Evolutionary conservation across 768 basidiomycete species (phyloP).

Genomic region (Suillus clintonianus): DNA sequence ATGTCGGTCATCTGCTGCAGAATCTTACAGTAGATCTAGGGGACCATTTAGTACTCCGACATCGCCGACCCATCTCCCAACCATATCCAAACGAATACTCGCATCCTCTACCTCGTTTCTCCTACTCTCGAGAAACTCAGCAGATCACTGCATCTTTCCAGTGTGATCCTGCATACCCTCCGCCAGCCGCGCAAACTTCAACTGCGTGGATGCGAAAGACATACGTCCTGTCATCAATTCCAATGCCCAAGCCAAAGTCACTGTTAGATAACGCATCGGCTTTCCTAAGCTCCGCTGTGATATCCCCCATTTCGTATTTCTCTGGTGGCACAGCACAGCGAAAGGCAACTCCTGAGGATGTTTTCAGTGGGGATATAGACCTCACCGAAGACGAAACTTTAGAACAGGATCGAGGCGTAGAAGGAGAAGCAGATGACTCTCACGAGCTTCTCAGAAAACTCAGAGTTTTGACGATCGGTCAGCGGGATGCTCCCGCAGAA

Average conservation of each 20-base stretch:
- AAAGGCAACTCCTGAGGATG: constrained; percentile 63
- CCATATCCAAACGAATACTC: constrained; percentile 81
- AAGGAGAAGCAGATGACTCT: constrained; percentile 78
- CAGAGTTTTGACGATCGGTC: constrained; percentile 51
- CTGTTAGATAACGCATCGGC: constrained; percentile 72
- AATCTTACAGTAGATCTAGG: constrained; percentile 39
- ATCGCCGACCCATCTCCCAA: constrained; percentile 70
- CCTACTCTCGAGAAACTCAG: constrained; percentile 52
- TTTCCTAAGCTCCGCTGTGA: constrained; percentile 63
- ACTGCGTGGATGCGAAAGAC: constrained; percentile 57
- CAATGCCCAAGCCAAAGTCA: constrained; percentile 65
- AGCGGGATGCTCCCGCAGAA: constrained; percentile 36
- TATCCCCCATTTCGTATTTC: constrained; percentile 57
- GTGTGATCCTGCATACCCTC: constrained; percentile 65
- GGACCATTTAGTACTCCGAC: constrained; percentile 69
- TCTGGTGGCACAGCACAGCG: constrained; percentile 35
- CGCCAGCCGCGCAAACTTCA: constrained; percentile 32
- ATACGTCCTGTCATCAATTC: constrained; percentile 67
- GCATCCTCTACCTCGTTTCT: constrained; percentile 75
- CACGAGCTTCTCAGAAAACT: constrained; percentile 56
- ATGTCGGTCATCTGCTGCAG: background rate
- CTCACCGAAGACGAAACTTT: constrained; percentile 75
- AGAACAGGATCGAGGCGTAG: constrained; percentile 78
- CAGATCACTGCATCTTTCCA: constrained; percentile 64
- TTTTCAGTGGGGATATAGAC: constrained; percentile 69